Evolutionary conservation across 176 grass and related monocot species (phyloP).

Genomic region (Triticum urartu): DNA sequence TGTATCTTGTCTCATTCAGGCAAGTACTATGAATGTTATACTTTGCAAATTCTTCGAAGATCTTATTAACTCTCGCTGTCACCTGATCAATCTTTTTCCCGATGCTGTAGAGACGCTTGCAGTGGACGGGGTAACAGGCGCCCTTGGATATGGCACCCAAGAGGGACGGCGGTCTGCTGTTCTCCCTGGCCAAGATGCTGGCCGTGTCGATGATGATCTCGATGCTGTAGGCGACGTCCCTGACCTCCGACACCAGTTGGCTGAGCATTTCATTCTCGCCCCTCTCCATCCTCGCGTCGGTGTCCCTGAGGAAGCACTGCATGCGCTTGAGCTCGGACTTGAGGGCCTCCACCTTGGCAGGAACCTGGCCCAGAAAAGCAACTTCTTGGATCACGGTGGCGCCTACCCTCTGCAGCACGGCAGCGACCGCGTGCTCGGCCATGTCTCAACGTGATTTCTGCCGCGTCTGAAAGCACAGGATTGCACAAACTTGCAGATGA

Average conservation of each 20-base stretch:
- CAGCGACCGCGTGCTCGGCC: neutral
- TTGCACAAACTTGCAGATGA: neutral
- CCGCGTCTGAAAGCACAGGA: neutral
- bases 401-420: neutral
- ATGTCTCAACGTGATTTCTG: neutral
- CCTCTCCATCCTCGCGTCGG: conserved; percentile 14
- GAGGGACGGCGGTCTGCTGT: neutral
- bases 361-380: neutral
- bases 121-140: neutral
- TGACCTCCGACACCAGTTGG: conserved; percentile 7
- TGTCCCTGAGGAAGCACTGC: conserved; percentile 1
- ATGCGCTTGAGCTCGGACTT: conserved; percentile 9
- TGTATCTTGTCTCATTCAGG: conserved; percentile 1
- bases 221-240: neutral
- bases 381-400: neutral
- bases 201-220: conserved; percentile 2
- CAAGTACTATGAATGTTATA: neutral
- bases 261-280: neutral
- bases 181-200: neutral
- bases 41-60: neutral
- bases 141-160: conserved; percentile 2
- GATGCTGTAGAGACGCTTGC: neutral
- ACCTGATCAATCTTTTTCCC: neutral
- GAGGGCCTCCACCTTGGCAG: conserved; percentile 14
- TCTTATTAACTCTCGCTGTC: neutral